These are phyloP conservation scores for Decorospora gaudefroyi DNA, from an alignment of 2,329 filamentous ascomycete species.

Conservation along the genomic window DNA sequence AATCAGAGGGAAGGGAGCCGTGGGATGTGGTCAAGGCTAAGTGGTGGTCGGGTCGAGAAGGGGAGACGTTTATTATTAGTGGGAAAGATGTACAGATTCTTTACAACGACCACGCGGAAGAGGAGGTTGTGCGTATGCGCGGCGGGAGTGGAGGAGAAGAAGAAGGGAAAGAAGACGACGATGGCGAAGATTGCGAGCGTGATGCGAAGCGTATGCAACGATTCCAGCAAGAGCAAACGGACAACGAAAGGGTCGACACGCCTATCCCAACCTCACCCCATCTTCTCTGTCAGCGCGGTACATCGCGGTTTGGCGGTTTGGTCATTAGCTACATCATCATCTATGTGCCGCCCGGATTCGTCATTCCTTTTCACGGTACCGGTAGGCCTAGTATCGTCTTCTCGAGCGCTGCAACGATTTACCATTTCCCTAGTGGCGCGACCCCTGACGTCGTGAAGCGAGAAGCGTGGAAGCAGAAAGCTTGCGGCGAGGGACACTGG, in stretches of 20 bases:
- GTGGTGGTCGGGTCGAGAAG: not conserved
- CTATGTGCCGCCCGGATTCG: slow-evolving; percentile 14
- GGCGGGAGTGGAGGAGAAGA: not conserved
- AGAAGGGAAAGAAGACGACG: not conserved
- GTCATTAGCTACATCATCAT: slow-evolving; percentile 3
- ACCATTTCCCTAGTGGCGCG: slow-evolving; percentile 2
- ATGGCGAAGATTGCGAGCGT: not conserved
- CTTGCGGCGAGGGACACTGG: not conserved
- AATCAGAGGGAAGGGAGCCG: too few species aligned
- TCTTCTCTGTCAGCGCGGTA: not conserved
- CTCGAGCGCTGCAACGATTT: slow-evolving; percentile 1
- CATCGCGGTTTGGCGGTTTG: not conserved
- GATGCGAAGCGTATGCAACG: not conserved
- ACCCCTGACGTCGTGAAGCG: not conserved
- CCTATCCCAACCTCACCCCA: not conserved
- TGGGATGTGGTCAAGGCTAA: too few species aligned
- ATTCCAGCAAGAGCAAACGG: not conserved
- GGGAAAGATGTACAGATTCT: not conserved
- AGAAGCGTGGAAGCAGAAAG: slow-evolving; percentile 1
- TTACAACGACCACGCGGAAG: not conserved
- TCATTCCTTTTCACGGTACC: not conserved
- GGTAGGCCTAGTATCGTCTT: slow-evolving; percentile 9
- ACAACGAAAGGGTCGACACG: not conserved
- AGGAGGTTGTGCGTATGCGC: not conserved
- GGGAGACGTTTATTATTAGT: not conserved